phyloP scores from a whole-genome alignment of 805 yeast species.

The Sugiyamaella marilandica region DNA sequence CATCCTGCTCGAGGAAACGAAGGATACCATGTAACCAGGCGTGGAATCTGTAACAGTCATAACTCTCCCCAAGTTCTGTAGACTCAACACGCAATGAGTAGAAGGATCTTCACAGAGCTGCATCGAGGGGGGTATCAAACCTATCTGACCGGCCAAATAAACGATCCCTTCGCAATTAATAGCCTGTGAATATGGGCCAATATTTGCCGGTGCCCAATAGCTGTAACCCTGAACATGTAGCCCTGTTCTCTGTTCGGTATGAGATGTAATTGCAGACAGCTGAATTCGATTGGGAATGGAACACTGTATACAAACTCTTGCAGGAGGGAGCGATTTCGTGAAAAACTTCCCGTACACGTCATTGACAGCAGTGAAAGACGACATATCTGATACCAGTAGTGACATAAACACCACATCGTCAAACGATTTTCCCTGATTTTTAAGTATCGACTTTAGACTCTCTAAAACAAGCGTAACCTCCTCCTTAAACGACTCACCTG shows the following conservation, averaged over 20 bases:
- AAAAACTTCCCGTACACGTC: slow-evolving; percentile 50
- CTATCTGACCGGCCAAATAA: slow-evolving; percentile 88
- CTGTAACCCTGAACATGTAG: slow-evolving; percentile 89
- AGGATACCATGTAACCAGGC: background rate
- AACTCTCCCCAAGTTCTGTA: slow-evolving; percentile 71
- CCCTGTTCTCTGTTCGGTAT: slow-evolving; percentile 40
- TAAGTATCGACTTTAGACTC: slow-evolving; percentile 8
- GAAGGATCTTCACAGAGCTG: slow-evolving; percentile 33
- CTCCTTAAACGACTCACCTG: slow-evolving; percentile 7
- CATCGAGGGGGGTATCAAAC: slow-evolving; percentile 72
- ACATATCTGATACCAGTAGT: slow-evolving; percentile 60
- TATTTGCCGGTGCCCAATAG: slow-evolving; percentile 98
- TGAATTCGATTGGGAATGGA: slow-evolving; percentile 44
- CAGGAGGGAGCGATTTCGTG: slow-evolving; percentile 66
- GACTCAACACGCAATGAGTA: slow-evolving; percentile 48
- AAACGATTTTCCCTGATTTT: background rate
- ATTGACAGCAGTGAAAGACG: slow-evolving; percentile 58
- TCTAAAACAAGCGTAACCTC: slow-evolving; percentile 18
- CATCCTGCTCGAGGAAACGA: background rate
- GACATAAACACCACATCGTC: slow-evolving; percentile 55
- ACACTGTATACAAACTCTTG: slow-evolving; percentile 79
- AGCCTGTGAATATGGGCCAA: slow-evolving; percentile 95
- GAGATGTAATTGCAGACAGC: slow-evolving; percentile 52
- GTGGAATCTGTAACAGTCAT: background rate
- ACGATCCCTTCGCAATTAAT: slow-evolving; percentile 47